Conservation (phyloP, 768 basidiomycete genomes). For the Suillus bovinus region DNA sequence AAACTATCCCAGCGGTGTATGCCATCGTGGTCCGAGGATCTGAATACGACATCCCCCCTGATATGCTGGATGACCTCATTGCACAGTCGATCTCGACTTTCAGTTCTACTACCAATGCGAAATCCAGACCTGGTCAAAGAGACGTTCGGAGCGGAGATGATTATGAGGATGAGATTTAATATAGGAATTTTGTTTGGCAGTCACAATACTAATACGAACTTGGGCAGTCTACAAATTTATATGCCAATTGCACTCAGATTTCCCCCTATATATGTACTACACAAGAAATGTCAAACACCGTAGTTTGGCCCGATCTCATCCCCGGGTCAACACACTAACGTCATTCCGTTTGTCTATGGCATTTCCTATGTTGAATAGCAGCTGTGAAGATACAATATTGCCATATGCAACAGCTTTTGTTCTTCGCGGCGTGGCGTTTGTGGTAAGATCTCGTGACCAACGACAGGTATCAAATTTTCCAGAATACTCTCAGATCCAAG, state of each 20-base stretch:
- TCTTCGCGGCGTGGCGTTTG: background rate
- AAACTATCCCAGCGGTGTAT: constrained; percentile 56
- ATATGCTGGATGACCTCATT: constrained; percentile 71
- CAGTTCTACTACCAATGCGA: constrained; percentile 8
- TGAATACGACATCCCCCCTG: constrained; percentile 68
- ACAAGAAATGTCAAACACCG: background rate
- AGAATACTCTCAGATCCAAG: background rate
- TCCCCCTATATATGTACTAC: background rate
- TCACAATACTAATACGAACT: background rate
- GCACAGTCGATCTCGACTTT: constrained; percentile 44
- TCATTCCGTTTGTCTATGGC: background rate
- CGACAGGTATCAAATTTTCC: constrained; percentile 5
- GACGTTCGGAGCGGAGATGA: constrained; percentile 28
- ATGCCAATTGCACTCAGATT: background rate
- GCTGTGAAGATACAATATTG: background rate
- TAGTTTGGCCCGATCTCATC: background rate
- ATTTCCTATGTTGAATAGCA: background rate
- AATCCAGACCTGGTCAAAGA: constrained; percentile 21
- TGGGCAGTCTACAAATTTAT: background rate
- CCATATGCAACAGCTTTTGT: background rate
- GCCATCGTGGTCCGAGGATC: constrained; percentile 70
- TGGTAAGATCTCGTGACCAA: background rate
- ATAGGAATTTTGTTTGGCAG: background rate
- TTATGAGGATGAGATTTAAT: constrained; percentile 23
- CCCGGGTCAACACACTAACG: background rate